phyloP scores from a whole-genome alignment of 2,329 filamentous ascomycete species.

The Kalmusia sp. region DNA sequence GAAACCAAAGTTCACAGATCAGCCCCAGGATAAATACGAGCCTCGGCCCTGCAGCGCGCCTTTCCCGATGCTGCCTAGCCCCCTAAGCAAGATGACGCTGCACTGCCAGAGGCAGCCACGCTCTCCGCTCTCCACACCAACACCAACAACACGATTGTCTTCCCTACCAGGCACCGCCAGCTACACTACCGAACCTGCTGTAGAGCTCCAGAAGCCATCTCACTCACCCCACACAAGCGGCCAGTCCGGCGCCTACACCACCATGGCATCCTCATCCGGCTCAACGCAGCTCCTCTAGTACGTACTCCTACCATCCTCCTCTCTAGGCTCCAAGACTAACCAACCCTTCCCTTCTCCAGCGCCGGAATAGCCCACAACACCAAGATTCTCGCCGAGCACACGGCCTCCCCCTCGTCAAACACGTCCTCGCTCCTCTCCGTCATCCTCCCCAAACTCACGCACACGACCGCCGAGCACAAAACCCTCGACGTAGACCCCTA shows the following conservation, averaged over 20 bases:
- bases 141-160: not conserved
- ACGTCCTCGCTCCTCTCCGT: constrained; percentile 88
- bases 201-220: too few species aligned
- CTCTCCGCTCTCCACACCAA: not conserved
- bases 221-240: not conserved
- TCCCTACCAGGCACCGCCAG: not conserved
- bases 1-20: constrained; percentile 6
- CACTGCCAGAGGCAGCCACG: constrained; percentile 3
- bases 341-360: constrained; percentile 55
- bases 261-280: constrained; percentile 48
- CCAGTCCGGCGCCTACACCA: constrained; percentile 3
- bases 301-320: constrained; percentile 2
- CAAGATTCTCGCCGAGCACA: constrained; percentile 93
- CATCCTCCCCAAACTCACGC: constrained; percentile 93
- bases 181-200: too few species aligned
- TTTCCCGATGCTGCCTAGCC: not conserved
- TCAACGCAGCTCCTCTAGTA: constrained; percentile 51
- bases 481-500: constrained; percentile 92
- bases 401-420: constrained; percentile 80
- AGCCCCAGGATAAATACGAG: constrained; percentile 6
- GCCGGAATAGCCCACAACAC: constrained; percentile 93
- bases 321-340: not conserved
- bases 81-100: constrained; percentile 6
- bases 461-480: constrained; percentile 81
- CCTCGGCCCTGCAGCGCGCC: not conserved